A percentile compares a stretch with the other conserved stretches of the same genome.
phyloP scores from a whole-genome alignment of 2,329 filamentous ascomycete species.

The Fusarium humuli region DNA sequence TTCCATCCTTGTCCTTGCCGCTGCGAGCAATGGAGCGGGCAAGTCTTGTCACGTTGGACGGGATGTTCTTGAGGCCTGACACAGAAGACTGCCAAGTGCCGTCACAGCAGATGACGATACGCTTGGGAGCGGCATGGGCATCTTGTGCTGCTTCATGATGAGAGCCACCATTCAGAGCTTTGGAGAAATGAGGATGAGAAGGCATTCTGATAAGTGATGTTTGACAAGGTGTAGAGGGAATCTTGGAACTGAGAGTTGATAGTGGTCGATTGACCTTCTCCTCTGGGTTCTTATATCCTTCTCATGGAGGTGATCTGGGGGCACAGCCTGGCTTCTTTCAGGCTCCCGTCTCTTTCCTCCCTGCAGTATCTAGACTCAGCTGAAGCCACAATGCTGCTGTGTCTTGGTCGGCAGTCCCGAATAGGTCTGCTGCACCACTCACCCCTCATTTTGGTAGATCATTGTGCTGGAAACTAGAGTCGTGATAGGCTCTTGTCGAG shows the following conservation, averaged over 20 bases:
- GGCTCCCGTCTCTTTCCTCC: slow-evolving; percentile 1
- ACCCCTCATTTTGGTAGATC: slow-evolving; percentile 32
- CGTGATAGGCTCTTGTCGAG: slow-evolving; percentile 30
- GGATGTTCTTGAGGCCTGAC: slow-evolving; percentile 43
- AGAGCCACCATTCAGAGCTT: slow-evolving; percentile 23
- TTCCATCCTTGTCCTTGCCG: slow-evolving; percentile 43
- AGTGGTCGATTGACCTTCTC: background rate
- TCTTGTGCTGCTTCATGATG: slow-evolving; percentile 30
- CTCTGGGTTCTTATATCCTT: slow-evolving; percentile 25
- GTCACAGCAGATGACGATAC: slow-evolving; percentile 53
- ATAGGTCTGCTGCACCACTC: slow-evolving; percentile 21
- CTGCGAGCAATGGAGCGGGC: slow-evolving; percentile 46
- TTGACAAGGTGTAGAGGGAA: background rate
- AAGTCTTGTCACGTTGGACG: slow-evolving; percentile 52
- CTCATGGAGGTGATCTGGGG: background rate
- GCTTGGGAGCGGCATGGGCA: slow-evolving; percentile 35
- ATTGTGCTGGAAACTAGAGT: slow-evolving; percentile 17
- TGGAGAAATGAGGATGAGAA: slow-evolving; percentile 14
- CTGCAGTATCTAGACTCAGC: slow-evolving; percentile 3
- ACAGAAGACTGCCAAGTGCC: slow-evolving; percentile 51
- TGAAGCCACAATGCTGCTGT: slow-evolving; percentile 36
- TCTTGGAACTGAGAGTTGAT: background rate
- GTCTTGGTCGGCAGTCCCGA: slow-evolving; percentile 28
- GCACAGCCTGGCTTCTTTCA: slow-evolving; percentile 5
- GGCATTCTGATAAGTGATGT: slow-evolving; percentile 20